Percentiles rank a stretch among this genome's conserved stretches.
Conservation (phyloP, 2,329 filamentous ascomycete species). For the Colletotrichum caudatum region DNA sequence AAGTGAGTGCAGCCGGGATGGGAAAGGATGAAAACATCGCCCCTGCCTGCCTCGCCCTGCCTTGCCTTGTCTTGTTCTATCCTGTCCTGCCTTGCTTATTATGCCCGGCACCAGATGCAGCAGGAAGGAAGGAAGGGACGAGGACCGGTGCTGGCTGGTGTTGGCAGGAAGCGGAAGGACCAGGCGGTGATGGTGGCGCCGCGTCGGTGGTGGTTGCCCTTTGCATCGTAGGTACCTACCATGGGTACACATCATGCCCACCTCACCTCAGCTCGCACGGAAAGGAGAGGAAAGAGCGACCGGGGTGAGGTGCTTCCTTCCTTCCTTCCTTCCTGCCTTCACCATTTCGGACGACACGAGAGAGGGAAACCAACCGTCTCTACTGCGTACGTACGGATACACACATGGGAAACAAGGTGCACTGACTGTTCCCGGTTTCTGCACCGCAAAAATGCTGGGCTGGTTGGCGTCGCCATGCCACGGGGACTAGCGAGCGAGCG, state of each 20-base stretch:
- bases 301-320: no score
- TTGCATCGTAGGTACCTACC: neutral
- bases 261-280: neutral
- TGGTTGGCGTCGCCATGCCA: no score
- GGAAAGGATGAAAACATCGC: neutral
- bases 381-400: no score
- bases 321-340: no score
- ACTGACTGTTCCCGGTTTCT: no score
- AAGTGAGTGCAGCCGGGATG: neutral
- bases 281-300: no score
- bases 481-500: no score
- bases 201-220: neutral
- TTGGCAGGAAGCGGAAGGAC: neutral
- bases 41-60: conserved; percentile 8
- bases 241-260: neutral
- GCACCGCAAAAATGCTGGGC: no score
- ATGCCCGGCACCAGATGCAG: neutral
- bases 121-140: neutral
- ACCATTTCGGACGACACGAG: no score
- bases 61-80: neutral
- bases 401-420: no score
- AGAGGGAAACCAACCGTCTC: no score
- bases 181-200: neutral
- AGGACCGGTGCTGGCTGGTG: neutral
- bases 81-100: neutral